Percentiles rank a stretch among this genome's conserved stretches.
phyloP scores from a whole-genome alignment of 148 eudicot species.

The Rhododendron henanense region DNA sequence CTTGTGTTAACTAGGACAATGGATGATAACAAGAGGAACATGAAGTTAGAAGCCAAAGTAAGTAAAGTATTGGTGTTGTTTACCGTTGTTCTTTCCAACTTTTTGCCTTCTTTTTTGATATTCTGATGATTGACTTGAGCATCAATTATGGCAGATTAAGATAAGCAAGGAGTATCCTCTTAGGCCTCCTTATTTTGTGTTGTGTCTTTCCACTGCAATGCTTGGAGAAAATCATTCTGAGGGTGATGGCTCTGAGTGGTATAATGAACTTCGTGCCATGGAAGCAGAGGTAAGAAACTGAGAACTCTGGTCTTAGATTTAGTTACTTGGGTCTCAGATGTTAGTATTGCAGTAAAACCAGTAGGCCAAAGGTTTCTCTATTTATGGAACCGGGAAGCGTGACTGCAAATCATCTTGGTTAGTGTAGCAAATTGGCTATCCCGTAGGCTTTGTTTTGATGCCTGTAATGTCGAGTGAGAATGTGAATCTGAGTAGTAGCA shows the following conservation, averaged over 20 bases:
- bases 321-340: neutral
- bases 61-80: conserved; percentile 6
- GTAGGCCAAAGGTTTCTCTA: neutral
- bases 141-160: conserved; percentile 51
- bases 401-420: neutral
- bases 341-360: neutral
- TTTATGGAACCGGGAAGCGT: neutral
- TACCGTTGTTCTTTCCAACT: neutral
- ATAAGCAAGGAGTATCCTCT: conserved; percentile 89
- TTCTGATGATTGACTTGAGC: conserved; percentile 15
- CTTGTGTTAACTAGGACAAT: conserved; percentile 42
- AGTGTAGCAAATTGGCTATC: neutral
- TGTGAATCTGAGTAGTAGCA: conserved; percentile 1
- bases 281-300: conserved; percentile 80
- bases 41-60: conserved; percentile 82
- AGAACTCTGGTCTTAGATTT: neutral
- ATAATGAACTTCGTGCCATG: conserved; percentile 89
- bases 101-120: neutral
- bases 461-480: neutral
- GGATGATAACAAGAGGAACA: conserved; percentile 33
- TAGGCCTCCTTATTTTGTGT: conserved; percentile 70
- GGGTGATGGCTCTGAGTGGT: conserved; percentile 44
- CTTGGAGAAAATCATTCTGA: conserved; percentile 38
- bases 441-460: neutral
- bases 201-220: conserved; percentile 34